Evolutionary conservation across 331 rosid genomes (phyloP), one percentile per base, ranked within the genome.

Genomic region (Spiraea crenata): DNA sequence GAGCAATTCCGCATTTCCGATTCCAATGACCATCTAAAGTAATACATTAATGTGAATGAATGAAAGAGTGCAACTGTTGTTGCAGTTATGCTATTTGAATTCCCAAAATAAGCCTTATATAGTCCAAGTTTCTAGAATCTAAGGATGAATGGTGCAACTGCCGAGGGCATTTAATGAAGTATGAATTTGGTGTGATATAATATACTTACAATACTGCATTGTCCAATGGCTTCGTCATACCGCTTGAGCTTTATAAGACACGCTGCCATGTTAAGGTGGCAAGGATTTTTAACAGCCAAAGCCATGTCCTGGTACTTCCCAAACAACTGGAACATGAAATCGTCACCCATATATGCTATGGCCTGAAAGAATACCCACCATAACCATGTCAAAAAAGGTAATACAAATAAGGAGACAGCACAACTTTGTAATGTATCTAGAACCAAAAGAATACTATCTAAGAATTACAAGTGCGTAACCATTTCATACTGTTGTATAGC

Each of bases 401-500:
- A 49, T 1, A 39, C 6, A 25, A 59, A 48, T 44, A 39, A 71
- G 9, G 52, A 12, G 6, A 68, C n/a, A 34, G 49, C 17, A 67
- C 54, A 37, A 60, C 63, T 66, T 35, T 58, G 63, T 50, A 40
- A 57, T 37, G 41, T 52, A 77, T 55, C 44, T 14, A 52, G 10
- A 50, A 69, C 52, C 5, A 63, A 37, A 65, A 46, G 39, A 66
- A 61, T 60, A 74, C 77, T 42, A 74, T 60, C 19, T 13, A 82
- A 75, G 84, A 74, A 79, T 70, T 61, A 77, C 54, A 19, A 77
- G 84, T 68, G 65, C 20, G 79, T 82, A 78, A 91, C 99, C 99
- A 93, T 93, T 91, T 89, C 93, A 86, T 89, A 93, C 92, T 87
- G 96, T 87, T 87, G 96, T 96, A 91, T 91, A 71, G 99, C 99